A percentile compares a stretch with the other conserved stretches of the same genome.
phyloP scores from a whole-genome alignment of 2,329 filamentous ascomycete species.

The Dactylellina haptotyla region DNA sequence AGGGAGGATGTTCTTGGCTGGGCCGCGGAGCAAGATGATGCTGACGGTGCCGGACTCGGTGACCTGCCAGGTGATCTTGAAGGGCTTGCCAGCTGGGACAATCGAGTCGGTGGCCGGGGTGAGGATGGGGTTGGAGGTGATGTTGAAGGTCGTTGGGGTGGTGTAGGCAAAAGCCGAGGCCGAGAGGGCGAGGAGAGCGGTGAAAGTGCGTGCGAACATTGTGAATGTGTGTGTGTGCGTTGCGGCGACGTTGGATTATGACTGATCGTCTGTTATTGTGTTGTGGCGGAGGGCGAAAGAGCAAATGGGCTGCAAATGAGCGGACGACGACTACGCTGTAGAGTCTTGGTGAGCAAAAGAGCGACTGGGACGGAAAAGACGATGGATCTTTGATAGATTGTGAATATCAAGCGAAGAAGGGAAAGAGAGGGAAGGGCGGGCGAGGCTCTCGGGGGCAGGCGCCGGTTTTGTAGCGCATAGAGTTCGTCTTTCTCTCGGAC shows the following conservation, averaged over 20 bases:
- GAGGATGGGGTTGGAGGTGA: conserved; percentile 68
- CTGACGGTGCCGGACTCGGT: conserved; percentile 66
- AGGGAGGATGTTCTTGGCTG: conserved; percentile 67
- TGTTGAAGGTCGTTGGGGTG: conserved; percentile 56
- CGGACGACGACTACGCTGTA: conserved; percentile 54
- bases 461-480: conserved; percentile 45
- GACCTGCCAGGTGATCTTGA: conserved; percentile 69
- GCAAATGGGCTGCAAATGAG: conserved; percentile 31
- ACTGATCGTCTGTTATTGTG: conserved; percentile 8
- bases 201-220: conserved; percentile 55
- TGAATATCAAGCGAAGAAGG: conserved; percentile 5
- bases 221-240: conserved; percentile 55
- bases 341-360: conserved; percentile 47
- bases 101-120: conserved; percentile 66
- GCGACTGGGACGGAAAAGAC: conserved; percentile 22
- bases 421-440: conserved; percentile 18
- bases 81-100: conserved; percentile 68
- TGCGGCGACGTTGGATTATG: conserved; percentile 46
- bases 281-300: not conserved
- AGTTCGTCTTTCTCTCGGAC: not conserved
- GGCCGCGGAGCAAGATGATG: conserved; percentile 71
- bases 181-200: conserved; percentile 56
- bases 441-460: conserved; percentile 25
- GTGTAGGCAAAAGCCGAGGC: conserved; percentile 58
- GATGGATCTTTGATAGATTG: conserved; percentile 9